phyloP scores from a whole-genome alignment of 2,329 filamentous ascomycete species.

The Diaporthe amygdali region DNA sequence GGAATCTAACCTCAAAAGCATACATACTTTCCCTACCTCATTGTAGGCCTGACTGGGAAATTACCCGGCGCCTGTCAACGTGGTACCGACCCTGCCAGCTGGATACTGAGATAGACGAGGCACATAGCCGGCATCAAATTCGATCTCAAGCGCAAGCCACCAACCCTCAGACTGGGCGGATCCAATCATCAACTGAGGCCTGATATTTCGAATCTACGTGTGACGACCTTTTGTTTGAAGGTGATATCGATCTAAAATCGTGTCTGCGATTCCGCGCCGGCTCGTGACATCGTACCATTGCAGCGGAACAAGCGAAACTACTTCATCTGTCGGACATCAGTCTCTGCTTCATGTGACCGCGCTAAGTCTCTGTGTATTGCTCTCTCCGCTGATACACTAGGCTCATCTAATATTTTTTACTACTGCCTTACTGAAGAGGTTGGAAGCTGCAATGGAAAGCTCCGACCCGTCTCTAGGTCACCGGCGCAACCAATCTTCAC shows the following conservation, averaged over 20 bases:
- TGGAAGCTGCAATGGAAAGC: conserved; percentile 13
- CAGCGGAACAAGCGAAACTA: neutral
- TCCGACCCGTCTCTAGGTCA: neutral
- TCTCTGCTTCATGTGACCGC: neutral
- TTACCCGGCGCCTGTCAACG: conserved; percentile 12
- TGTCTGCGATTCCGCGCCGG: neutral
- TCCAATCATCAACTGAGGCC: neutral
- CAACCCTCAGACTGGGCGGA: neutral
- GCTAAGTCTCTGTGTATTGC: conserved; percentile 4
- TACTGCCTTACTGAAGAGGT: neutral
- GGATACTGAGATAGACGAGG: conserved; percentile 15
- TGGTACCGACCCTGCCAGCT: conserved; percentile 18
- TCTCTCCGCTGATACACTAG: neutral
- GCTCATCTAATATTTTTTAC: neutral
- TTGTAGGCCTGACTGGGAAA: neutral
- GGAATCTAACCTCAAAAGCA: neutral
- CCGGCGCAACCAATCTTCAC: neutral
- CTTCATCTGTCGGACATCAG: neutral
- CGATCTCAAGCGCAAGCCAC: neutral
- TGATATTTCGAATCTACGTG: neutral
- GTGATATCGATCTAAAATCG: neutral
- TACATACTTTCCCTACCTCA: neutral
- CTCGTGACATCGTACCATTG: neutral
- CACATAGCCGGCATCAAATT: conserved; percentile 7
- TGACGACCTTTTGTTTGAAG: neutral